Percentiles rank a stretch among this genome's conserved stretches.
Evolutionary conservation across 352 stramenopile species (phyloP).

Genomic region (Blastocystis sp.): DNA sequence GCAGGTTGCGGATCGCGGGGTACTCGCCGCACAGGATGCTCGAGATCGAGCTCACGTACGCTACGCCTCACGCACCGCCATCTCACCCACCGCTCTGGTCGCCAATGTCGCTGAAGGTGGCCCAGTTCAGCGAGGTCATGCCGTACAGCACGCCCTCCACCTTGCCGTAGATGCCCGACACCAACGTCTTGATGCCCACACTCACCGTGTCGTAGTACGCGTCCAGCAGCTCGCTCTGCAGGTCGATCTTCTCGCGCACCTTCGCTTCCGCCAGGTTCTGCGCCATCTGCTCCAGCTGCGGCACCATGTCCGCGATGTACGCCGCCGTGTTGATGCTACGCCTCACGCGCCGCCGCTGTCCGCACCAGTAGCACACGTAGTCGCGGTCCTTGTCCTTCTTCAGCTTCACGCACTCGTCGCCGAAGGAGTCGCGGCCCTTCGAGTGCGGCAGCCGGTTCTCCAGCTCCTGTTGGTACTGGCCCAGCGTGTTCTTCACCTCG

Average conservation of each 20-base stretch:
- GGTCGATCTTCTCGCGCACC: conserved; percentile 87
- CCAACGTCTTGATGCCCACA: conserved; percentile 88
- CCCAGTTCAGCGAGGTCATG: conserved; percentile 89
- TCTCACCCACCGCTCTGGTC: conserved; percentile 81
- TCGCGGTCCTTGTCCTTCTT: not conserved
- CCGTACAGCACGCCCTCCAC: conserved; percentile 84
- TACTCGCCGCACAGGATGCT: conserved; percentile 88
- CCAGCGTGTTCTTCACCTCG: conserved; percentile 85
- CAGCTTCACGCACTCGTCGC: conserved; percentile 19
- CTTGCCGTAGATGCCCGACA: conserved; percentile 84
- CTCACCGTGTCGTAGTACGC: conserved; percentile 90
- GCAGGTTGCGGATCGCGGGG: conserved; percentile 82
- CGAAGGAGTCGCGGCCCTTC: conserved; percentile 31
- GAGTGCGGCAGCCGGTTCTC: conserved; percentile 77
- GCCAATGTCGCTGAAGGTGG: conserved; percentile 86
- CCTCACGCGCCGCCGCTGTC: too few relatives aligned
- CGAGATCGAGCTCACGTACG: conserved; percentile 88
- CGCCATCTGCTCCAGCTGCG: conserved; percentile 87
- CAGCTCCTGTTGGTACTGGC: conserved; percentile 79
- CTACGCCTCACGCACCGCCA: not conserved
- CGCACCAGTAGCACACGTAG: too few relatives aligned
- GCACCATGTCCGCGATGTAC: conserved; percentile 93
- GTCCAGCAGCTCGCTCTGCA: conserved; percentile 85
- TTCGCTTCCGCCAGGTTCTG: conserved; percentile 74
- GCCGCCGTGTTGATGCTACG: conserved; percentile 86